Percentiles rank a stretch among this genome's conserved stretches.
phyloP scores from a whole-genome alignment of 371 early-diverging fungal species.

The Apophysomyces sp. region DNA sequence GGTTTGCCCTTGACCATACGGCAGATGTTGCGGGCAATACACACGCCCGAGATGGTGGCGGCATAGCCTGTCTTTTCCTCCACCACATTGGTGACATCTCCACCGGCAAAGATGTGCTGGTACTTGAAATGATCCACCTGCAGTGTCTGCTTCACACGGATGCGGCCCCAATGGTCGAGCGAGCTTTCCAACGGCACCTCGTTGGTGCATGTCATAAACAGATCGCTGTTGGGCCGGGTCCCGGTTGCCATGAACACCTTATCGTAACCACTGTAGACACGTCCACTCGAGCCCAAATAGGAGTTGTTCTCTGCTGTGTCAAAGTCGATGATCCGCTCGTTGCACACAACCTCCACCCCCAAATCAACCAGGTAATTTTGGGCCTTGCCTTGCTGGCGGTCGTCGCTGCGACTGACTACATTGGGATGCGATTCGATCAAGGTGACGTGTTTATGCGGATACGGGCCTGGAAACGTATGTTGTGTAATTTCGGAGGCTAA shows the following conservation, averaged over 20 bases:
- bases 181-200: slow-evolving; percentile 24
- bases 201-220: slow-evolving; percentile 20
- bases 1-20: slow-evolving; percentile 45
- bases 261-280: slow-evolving; percentile 30
- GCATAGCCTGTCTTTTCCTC: slow-evolving; percentile 67
- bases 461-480: slow-evolving; percentile 20
- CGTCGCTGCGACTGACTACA: slow-evolving; percentile 35
- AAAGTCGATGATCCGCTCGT: slow-evolving; percentile 50
- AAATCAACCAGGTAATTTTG: slow-evolving; percentile 47
- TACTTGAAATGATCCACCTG: slow-evolving; percentile 61
- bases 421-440: slow-evolving; percentile 49
- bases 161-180: slow-evolving; percentile 33
- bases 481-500: slow-evolving; percentile 59
- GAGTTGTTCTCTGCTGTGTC: slow-evolving; percentile 19
- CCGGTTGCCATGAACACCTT: slow-evolving; percentile 46
- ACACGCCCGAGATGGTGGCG: slow-evolving; percentile 53
- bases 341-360: slow-evolving; percentile 63
- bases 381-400: slow-evolving; percentile 45
- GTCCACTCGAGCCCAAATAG: slow-evolving; percentile 30
- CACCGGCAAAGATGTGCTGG: slow-evolving; percentile 65
- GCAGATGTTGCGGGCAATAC: slow-evolving; percentile 51
- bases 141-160: slow-evolving; percentile 59
- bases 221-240: slow-evolving; percentile 28
- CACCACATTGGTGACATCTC: slow-evolving; percentile 61
- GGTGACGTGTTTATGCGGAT: slow-evolving; percentile 52